Conservation (phyloP, 495 filamentous ascomycete species). For the Penicillium roqueforti region DNA sequence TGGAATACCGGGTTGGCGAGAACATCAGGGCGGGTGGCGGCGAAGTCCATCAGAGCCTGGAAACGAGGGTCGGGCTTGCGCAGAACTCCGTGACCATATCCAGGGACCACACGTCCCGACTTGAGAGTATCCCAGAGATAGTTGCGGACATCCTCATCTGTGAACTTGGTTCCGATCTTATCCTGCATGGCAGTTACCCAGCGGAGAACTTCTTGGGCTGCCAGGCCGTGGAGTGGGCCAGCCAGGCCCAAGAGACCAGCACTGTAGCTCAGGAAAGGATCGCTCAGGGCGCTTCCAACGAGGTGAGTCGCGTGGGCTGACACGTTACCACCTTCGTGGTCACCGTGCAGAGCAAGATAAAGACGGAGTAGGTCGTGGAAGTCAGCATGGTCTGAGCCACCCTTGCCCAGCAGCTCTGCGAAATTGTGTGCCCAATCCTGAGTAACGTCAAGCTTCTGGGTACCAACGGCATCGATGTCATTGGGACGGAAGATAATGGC, state of each 20-base stretch:
- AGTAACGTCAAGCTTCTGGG: slow-evolving; percentile 41
- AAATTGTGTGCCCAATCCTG: slow-evolving; percentile 99
- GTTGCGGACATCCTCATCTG: slow-evolving; percentile 69
- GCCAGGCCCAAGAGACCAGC: slow-evolving; percentile 94
- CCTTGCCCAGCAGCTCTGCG: slow-evolving; percentile 91
- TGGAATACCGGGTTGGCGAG: slow-evolving; percentile 84
- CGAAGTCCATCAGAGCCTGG: slow-evolving; percentile 94
- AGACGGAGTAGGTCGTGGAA: slow-evolving; percentile 93
- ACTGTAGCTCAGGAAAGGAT: slow-evolving; percentile 93
- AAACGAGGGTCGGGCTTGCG: slow-evolving; percentile 97
- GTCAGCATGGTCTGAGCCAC: slow-evolving; percentile 75
- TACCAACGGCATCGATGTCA: slow-evolving; percentile 61
- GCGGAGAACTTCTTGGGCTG: slow-evolving; percentile 94
- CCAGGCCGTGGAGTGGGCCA: slow-evolving; percentile 90
- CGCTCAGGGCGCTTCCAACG: slow-evolving; percentile 90
- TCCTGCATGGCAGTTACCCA: slow-evolving; percentile 95
- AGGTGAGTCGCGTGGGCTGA: slow-evolving; percentile 96
- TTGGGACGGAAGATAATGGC: slow-evolving; percentile 95
- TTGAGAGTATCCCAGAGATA: slow-evolving; percentile 94
- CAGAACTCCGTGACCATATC: slow-evolving; percentile 97
- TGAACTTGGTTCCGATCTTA: slow-evolving; percentile 71
- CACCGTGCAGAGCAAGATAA: slow-evolving; percentile 93
- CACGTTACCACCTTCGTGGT: slow-evolving; percentile 98
- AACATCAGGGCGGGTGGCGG: slow-evolving; percentile 76
- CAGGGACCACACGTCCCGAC: slow-evolving; percentile 90